phyloP scores from a whole-genome alignment of 2,329 filamentous ascomycete species.

The Zymoseptoria tritici region DNA sequence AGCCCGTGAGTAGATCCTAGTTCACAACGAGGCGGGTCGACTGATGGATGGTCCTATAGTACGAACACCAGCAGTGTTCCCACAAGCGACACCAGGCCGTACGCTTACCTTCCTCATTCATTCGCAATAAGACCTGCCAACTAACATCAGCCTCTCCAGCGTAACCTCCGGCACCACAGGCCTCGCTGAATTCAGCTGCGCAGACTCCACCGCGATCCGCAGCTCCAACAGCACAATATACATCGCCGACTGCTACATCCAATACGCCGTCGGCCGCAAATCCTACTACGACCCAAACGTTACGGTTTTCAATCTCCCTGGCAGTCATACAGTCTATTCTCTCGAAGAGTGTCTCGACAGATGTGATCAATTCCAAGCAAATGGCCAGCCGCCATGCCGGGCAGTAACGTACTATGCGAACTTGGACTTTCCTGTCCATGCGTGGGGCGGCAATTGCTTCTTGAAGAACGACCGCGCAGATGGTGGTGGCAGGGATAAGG shows the following conservation, averaged over 20 bases:
- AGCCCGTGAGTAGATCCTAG: neutral
- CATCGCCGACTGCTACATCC: conserved; percentile 8
- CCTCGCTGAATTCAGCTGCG: conserved; percentile 11
- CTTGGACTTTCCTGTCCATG: conserved; percentile 3
- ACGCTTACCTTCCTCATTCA: too few relatives aligned
- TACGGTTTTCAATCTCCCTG: conserved; percentile 6
- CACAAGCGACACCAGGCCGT: neutral
- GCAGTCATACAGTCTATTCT: conserved; percentile 9
- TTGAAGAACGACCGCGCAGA: conserved; percentile 12
- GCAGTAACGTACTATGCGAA: conserved; percentile 13
- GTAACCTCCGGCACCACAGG: conserved; percentile 11
- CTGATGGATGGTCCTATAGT: neutral
- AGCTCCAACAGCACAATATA: conserved; percentile 1
- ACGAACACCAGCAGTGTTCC: neutral
- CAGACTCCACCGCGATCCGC: conserved; percentile 3
- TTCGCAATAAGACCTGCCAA: too few relatives aligned
- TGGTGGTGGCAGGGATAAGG: conserved; percentile 1
- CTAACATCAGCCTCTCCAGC: neutral
- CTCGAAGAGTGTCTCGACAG: conserved; percentile 8
- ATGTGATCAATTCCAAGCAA: conserved; percentile 5
- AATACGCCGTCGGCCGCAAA: conserved; percentile 2
- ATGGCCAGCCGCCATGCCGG: conserved; percentile 6
- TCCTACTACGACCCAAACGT: conserved; percentile 12
- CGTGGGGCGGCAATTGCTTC: conserved; percentile 13
- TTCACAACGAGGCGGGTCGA: neutral